phyloP scores from a whole-genome alignment of 257 asterid genomes.

The Galeopsis tetrahit region DNA sequence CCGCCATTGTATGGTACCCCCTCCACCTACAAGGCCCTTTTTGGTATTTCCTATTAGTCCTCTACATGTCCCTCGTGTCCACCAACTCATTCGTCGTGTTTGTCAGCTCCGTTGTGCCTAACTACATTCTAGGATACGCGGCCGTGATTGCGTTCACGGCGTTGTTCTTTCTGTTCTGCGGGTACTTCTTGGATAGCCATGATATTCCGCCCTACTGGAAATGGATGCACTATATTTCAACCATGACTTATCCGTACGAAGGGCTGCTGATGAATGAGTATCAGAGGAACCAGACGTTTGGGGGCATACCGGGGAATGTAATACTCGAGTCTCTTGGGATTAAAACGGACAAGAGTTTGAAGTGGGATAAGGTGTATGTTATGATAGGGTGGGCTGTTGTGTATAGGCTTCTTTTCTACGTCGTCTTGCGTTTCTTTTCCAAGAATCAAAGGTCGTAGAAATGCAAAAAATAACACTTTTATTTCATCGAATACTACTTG shows the following conservation, averaged over 20 bases:
- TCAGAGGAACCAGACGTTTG: conserved; percentile 50
- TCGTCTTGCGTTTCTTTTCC: conserved; percentile 80
- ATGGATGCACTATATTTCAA: conserved; percentile 82
- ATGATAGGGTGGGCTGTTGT: conserved; percentile 80
- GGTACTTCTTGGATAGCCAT: conserved; percentile 59
- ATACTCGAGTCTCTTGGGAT: conserved; percentile 60
- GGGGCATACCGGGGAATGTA: conserved; percentile 43
- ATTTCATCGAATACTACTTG: not conserved
- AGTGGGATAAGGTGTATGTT: conserved; percentile 64
- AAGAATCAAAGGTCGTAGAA: conserved; percentile 67
- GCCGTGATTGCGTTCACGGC: conserved; percentile 92
- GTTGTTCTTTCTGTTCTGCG: conserved; percentile 78
- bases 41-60: conserved; percentile 61
- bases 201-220: conserved; percentile 75
- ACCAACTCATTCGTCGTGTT: conserved; percentile 87
- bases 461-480: not conserved
- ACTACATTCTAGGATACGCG: conserved; percentile 84
- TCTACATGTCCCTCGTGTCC: conserved; percentile 68
- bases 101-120: conserved; percentile 81
- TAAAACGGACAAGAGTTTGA: conserved; percentile 39
- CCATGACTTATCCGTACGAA: conserved; percentile 87
- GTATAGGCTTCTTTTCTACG: conserved; percentile 67
- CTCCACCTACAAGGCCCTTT: conserved; percentile 55
- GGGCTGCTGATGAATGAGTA: conserved; percentile 79
- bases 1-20: conserved; percentile 75